These are phyloP conservation scores for Microthlaspi erraticum DNA, from an alignment of 345 rosid genomes.

Conservation along the genomic window DNA sequence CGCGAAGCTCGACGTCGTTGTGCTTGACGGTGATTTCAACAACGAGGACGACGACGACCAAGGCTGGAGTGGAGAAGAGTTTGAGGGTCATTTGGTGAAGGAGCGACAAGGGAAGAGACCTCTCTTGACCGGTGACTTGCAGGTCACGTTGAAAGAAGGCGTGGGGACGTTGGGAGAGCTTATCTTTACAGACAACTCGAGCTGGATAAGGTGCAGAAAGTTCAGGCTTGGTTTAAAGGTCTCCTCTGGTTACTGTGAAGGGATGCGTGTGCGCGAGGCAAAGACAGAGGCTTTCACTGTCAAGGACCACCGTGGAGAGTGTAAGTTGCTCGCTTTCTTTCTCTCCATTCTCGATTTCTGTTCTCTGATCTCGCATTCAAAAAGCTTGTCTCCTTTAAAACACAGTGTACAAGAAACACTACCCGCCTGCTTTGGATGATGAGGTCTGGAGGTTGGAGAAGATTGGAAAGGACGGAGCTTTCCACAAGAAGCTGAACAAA, in stretches of 20 bases:
- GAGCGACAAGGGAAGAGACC: conserved; percentile 98
- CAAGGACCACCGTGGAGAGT: conserved; percentile 97
- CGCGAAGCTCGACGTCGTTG: conserved; percentile 78
- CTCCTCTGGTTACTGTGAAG: conserved; percentile 69
- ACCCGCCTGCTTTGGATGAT: conserved; percentile 87
- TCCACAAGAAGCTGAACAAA: conserved; percentile 90
- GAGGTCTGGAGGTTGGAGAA: conserved; percentile 99
- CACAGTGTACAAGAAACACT: conserved; percentile 95
- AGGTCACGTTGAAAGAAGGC: conserved; percentile 85
- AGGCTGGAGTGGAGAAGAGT: conserved; percentile 83
- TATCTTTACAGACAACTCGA: conserved; percentile 90
- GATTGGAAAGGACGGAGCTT: conserved; percentile 96
- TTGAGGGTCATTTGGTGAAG: conserved; percentile 85
- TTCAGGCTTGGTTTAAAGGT: conserved; percentile 91
- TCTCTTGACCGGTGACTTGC: conserved; percentile 84
- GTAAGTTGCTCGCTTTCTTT: conserved; percentile 54
- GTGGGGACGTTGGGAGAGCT: conserved; percentile 96
- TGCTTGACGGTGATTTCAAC: conserved; percentile 95
- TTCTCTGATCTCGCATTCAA: no score
- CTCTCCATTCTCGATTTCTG: not conserved
- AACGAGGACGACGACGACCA: conserved; percentile 80
- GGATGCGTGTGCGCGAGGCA: conserved; percentile 85
- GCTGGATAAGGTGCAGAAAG: conserved; percentile 98
- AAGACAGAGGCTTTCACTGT: conserved; percentile 97
- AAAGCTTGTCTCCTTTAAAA: no score